Evolutionary conservation across 805 yeast genomes (phyloP), one percentile per base, ranked within the genome.

Genomic region (Diddensiella transvaalensis): DNA sequence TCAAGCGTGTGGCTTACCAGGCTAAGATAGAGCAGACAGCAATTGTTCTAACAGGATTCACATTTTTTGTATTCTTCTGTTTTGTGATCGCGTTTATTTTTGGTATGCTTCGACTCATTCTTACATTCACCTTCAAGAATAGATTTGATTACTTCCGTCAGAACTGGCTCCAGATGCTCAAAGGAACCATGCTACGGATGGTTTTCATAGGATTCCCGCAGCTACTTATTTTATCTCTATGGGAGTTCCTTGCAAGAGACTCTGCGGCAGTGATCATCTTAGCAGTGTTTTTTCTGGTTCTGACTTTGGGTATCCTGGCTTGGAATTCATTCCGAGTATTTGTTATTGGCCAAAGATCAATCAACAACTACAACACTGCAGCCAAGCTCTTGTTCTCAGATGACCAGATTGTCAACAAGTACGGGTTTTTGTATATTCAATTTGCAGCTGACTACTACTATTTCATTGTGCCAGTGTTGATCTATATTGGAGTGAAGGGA

Each of bases 391-490:
- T 90, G 47, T 90, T 88, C 60, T 95, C 96, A 50, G 85, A 90
- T 60, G 73, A 81, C 40, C 68, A 70, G 23, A 75, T 87, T 29
- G 75, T 89, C 62, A 78, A 82, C 70, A 84, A 84, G 62, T 89
- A 83, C 62, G 96, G 96, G 0, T 90, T 84, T 68, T 79, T 89
- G 60, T 90, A 89, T 69, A 85, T 95, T 13, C 88, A 87, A 89
- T 89, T 84, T 67, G 78, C 79, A 54, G 95, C 96, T 18, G 72
- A 73, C 22, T 80, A 75, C 60, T 89, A 86, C 69, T 90, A 89
- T 87, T 90, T 90, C 76, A 87, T 91, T 50, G 69, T 75, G 15
- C 82, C 85, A 1, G 64, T 83, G 43, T 60, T 88, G 36, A 63
- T 64, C 2, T 85, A 87, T 66, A 73, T 76, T 46, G 75, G 85